Percentiles rank a stretch among this genome's conserved stretches.
Conservation (phyloP, 2,329 filamentous ascomycete species). For the Tothia fuscella region DNA sequence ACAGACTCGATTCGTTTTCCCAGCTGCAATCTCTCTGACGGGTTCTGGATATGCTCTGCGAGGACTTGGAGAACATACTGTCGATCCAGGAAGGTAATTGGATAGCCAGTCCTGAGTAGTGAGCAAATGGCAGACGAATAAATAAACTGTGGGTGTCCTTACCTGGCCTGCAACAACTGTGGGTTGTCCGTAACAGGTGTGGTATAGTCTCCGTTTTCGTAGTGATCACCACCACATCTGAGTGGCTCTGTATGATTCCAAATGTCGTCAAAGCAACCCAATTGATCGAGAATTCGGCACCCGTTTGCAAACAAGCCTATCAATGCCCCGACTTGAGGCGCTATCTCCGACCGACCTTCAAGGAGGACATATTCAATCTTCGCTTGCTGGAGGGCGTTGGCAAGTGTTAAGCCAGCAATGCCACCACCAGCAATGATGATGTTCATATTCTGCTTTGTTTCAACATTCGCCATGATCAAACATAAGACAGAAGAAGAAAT, state of each 20-base stretch:
- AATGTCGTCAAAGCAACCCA: not conserved
- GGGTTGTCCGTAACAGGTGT: not conserved
- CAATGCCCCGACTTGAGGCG: slow-evolving; percentile 36
- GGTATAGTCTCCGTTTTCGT: not conserved
- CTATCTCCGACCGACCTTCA: slow-evolving; percentile 31
- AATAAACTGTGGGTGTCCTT: not conserved
- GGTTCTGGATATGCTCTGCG: not conserved
- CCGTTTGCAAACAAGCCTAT: slow-evolving; percentile 36
- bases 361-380: slow-evolving; percentile 39
- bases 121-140: too few species aligned
- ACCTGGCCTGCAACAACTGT: too few species aligned
- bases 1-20: slow-evolving; percentile 14
- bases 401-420: not conserved
- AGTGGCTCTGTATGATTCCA: not conserved
- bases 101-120: not conserved
- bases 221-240: not conserved
- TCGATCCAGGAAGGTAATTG: not conserved
- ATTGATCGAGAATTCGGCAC: not conserved
- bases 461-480: too few species aligned
- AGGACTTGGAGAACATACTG: not conserved
- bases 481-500: too few species aligned
- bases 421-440: slow-evolving; percentile 1
- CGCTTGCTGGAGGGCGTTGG: slow-evolving; percentile 21
- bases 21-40: not conserved
- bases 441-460: not conserved